Evolutionary conservation across 2,329 filamentous ascomycete genomes (phyloP), one percentile per base, ranked within the genome.

Genomic region (Lasiodiplodia hormozganensis): DNA sequence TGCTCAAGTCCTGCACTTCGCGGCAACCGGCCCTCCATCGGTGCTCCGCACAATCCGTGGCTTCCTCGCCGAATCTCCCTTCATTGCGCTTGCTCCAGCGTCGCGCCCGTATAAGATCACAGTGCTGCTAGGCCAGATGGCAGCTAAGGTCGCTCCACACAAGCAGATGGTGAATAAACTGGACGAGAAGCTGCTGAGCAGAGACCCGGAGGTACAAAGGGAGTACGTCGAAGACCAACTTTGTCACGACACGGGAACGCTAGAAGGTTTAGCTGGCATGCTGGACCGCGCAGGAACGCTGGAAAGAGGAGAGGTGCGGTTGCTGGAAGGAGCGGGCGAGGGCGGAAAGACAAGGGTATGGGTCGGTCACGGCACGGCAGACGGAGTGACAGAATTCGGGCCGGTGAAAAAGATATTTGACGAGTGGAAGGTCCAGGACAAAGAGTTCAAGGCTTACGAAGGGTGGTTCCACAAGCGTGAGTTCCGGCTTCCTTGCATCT

Each of bases 241-340:
- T 65, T 89, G 90, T 78, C 94, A 97, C 80, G 86, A 95, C 78
- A 95, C 89, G 2, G 94, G 93, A 43, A 97, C 94, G 7, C 84
- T 97, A n/a, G 90, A 94, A 78, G 92, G 92, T 0, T 78, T 97
- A 40, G 86, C 91, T 0, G 90, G 88, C 0, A 85, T 97, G 86
- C 81, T 97, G 71, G 92, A 96, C 77, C 87, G 94, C 31, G 90
- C 90, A 1, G 81, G 81, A 5, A 84, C 84, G 65, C 80, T 97
- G 70, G 81, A 87, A 5, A 81, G 78, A 6, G 90, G 89, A 2
- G 84, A 82, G 62, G 79, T 88, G 36, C 80, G 76, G 70, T 73
- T 82, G 43, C 73, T 74, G 4, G 81, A 83, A 11, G 77, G 77
- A 36, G 77, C 75, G 23, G 80, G 82, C n/a, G 83, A 85, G 70